Evolutionary conservation across 225 moss, liverwort and hornwort genomes (phyloP), one percentile per base, ranked within the genome.

Genomic region (Lunularia cruciata): DNA sequence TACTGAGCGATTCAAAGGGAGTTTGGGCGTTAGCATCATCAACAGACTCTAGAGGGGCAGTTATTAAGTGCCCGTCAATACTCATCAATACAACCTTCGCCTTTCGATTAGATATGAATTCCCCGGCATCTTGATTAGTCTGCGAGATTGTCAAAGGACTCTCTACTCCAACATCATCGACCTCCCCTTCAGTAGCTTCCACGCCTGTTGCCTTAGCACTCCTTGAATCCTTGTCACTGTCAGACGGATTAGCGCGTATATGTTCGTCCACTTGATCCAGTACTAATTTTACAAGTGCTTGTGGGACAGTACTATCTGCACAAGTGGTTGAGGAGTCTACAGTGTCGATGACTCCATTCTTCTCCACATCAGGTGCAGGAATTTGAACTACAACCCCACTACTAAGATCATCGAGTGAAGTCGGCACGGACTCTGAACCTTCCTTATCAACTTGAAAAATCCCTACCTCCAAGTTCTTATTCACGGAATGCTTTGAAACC

Each of bases 51-150:
- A 72, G 30, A 48, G 78, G 69, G 60, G 78, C 73, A 54, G 62
- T 73, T 10, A 73, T 23, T 32, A 73, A 40, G 39, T 52, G 63
- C 33, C 78, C 78, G 63, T 63, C 63, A 18, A 68, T 60, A 63
- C 73, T 63, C 68, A 78, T 66, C 37, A 78, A 46, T 28, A 78
- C 47, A 40, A 78, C 38, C 47, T 78, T 62, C 30, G 31, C 38
- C 33, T 48, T 18, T 62, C 43, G 22, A 35, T 19, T 47, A 27
- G 70, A 33, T 39, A 39, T 15, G 12, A 60, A 36, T 52, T 72
- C 45, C 35, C 35, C n/a, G 39, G 47, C 38, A 59, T 54, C 65
- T 42, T 22, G 35, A 54, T 36, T 65, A 48, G 66, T 23, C 19
- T 46, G 33, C 28, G 19, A 15, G 61, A 58, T 18, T 16, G 51